A percentile compares a stretch with the other conserved stretches of the same genome.
These are phyloP conservation scores for Pyricularia pennisetigena DNA, from an alignment of 2,329 filamentous ascomycete species.

Conservation along the genomic window DNA sequence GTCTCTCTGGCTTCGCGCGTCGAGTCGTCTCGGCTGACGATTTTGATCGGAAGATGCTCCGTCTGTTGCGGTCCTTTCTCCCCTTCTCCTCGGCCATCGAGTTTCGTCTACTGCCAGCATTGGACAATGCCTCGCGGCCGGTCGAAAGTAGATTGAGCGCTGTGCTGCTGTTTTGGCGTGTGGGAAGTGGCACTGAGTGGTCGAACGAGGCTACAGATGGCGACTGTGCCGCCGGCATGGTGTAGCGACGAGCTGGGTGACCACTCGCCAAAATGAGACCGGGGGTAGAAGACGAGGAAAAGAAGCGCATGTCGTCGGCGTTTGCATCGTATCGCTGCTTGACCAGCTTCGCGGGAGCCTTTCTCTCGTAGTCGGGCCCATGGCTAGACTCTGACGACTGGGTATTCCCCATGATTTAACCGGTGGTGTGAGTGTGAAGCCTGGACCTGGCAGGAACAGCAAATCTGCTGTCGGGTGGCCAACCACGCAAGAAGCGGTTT, in stretches of 20 bases:
- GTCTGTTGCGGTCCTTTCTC: conserved; percentile 5
- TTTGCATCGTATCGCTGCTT: conserved; percentile 33
- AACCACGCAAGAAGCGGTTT: conserved; percentile 15
- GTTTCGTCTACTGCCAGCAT: conserved; percentile 8
- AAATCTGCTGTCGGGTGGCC: neutral
- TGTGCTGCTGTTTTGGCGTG: neutral
- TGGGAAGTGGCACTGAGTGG: neutral
- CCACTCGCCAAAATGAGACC: conserved; percentile 13
- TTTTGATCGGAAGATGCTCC: conserved; percentile 25
- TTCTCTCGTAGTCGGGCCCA: conserved; percentile 11
- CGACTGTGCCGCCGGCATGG: conserved; percentile 11
- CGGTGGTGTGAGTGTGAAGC: neutral
- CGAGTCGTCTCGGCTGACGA: conserved; percentile 16
- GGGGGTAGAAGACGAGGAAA: conserved; percentile 9
- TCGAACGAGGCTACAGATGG: conserved; percentile 6
- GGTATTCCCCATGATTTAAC: neutral
- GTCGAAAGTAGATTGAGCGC: neutral
- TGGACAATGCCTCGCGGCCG: conserved; percentile 2
- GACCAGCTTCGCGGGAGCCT: conserved; percentile 34
- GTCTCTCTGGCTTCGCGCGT: conserved; percentile 13
- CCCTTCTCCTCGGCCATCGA: conserved; percentile 9
- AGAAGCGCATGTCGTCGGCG: conserved; percentile 15
- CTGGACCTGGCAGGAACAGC: neutral
- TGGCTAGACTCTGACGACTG: conserved; percentile 24
- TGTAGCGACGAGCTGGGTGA: conserved; percentile 9